Conservation (phyloP, 2,329 filamentous ascomycete species). For the Alternaria dauci region DNA sequence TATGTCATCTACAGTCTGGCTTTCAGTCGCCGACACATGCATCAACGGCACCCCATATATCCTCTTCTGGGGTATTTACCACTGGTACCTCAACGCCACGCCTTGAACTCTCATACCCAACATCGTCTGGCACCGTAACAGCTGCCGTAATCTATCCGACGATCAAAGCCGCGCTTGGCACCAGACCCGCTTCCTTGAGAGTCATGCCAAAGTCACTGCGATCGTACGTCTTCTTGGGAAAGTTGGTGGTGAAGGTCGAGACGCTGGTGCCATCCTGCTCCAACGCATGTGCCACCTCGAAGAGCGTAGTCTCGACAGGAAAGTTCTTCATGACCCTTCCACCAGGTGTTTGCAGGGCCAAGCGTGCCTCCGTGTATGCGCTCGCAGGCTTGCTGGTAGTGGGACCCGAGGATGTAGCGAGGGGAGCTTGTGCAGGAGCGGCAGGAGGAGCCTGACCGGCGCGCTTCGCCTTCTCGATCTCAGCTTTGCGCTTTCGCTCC, state of each 20-base stretch:
- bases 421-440: constrained; percentile 58
- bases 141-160: constrained; percentile 56
- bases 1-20: neutral
- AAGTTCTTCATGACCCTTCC: constrained; percentile 88
- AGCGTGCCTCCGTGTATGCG: constrained; percentile 79
- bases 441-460: constrained; percentile 71
- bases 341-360: constrained; percentile 78
- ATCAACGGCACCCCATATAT: neutral
- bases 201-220: constrained; percentile 83
- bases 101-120: neutral
- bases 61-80: constrained; percentile 9
- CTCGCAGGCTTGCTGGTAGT: constrained; percentile 69
- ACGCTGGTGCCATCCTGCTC: constrained; percentile 75
- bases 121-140: neutral
- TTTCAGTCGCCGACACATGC: neutral
- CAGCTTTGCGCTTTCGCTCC: constrained; percentile 83
- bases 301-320: constrained; percentile 87
- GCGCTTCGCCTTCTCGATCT: constrained; percentile 83
- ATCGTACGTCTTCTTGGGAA: constrained; percentile 82
- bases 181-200: constrained; percentile 87
- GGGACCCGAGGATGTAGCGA: constrained; percentile 57
- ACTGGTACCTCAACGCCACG: constrained; percentile 6
- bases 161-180: constrained; percentile 89
- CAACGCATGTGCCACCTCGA: constrained; percentile 85
- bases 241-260: constrained; percentile 82